Evolutionary conservation across 2,329 filamentous ascomycete genomes (phyloP).

Genomic region (Trichoderma endophyticum): DNA sequence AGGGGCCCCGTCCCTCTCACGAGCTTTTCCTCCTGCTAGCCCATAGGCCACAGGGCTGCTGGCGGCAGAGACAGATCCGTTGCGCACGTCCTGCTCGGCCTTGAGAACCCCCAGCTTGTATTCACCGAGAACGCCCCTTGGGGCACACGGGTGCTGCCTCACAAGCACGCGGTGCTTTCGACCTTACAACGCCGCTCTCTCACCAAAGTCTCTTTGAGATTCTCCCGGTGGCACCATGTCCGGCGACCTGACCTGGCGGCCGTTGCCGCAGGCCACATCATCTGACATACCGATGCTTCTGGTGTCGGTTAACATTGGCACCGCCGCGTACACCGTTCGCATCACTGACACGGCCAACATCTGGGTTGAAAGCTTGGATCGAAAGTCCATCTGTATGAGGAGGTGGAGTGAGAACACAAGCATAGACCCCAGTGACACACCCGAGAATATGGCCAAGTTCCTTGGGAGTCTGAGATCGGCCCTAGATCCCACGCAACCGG

Average conservation of each 20-base stretch:
- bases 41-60: neutral
- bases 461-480: constrained; percentile 58
- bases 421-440: constrained; percentile 70
- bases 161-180: neutral
- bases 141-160: constrained; percentile 13
- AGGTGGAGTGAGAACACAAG: constrained; percentile 62
- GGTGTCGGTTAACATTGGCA: constrained; percentile 55
- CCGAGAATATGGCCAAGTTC: constrained; percentile 64
- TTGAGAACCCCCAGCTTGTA: constrained; percentile 15
- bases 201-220: neutral
- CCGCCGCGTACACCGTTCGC: constrained; percentile 59
- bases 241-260: constrained; percentile 43
- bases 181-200: neutral
- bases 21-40: neutral
- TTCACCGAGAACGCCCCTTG: constrained; percentile 16
- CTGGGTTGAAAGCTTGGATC: constrained; percentile 66
- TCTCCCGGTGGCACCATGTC: constrained; percentile 29
- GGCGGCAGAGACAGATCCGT: constrained; percentile 2
- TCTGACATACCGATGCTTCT: constrained; percentile 57
- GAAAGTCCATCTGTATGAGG: constrained; percentile 59
- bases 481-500: constrained; percentile 45
- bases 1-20: neutral
- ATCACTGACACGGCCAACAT: constrained; percentile 70
- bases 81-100: constrained; percentile 3
- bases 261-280: constrained; percentile 42